phyloP scores from a whole-genome alignment of 768 basidiomycete genomes.

The Suillus cothurnatus region DNA sequence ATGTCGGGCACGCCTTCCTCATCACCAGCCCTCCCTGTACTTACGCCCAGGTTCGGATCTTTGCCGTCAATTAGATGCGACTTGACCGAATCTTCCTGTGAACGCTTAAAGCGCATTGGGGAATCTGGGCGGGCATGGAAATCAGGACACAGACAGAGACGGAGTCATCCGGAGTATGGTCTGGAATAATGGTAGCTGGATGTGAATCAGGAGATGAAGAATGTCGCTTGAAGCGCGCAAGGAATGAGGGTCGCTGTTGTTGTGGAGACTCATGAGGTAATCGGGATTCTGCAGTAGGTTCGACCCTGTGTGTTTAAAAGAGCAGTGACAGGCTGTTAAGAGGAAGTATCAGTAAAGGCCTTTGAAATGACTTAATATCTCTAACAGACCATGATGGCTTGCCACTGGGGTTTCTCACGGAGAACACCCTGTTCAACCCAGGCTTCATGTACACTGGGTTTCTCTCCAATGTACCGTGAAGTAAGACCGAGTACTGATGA shows the following conservation, averaged over 20 bases:
- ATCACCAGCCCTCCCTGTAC: constrained; percentile 27
- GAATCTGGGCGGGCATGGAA: constrained; percentile 51
- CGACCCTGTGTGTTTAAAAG: constrained; percentile 34
- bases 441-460: constrained; percentile 53
- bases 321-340: constrained; percentile 19
- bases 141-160: constrained; percentile 60
- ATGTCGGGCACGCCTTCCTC: constrained; percentile 48
- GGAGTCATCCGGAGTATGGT: constrained; percentile 29
- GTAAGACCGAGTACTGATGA: constrained; percentile 27
- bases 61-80: constrained; percentile 13
- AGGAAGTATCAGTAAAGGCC: constrained; percentile 9
- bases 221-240: constrained; percentile 5
- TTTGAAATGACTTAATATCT: background rate
- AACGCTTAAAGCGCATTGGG: constrained; percentile 14
- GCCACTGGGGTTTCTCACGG: constrained; percentile 38
- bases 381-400: constrained; percentile 47
- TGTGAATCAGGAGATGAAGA: constrained; percentile 12
- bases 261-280: constrained; percentile 1
- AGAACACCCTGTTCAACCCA: constrained; percentile 38
- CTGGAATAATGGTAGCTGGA: constrained; percentile 6
- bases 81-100: constrained; percentile 23
- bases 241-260: constrained; percentile 9
- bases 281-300: background rate
- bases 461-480: constrained; percentile 46
- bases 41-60: constrained; percentile 9